These are phyloP conservation scores for Lonicera japonica DNA, from an alignment of 129 eudicot species.

Conservation along the genomic window DNA sequence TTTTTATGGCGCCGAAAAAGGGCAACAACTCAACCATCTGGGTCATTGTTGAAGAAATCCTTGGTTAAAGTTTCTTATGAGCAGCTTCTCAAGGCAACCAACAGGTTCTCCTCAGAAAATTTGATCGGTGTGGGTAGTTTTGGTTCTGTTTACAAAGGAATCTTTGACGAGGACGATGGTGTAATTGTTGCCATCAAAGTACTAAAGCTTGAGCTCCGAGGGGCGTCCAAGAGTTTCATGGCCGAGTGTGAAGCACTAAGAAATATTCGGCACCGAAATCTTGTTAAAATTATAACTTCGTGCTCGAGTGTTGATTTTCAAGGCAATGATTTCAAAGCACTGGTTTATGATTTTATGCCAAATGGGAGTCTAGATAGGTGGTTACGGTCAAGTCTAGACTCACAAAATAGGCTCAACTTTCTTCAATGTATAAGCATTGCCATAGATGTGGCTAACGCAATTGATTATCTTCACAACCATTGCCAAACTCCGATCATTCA, in stretches of 20 bases:
- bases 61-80: conserved; percentile 23
- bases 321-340: conserved; percentile 39
- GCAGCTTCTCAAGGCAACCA: conserved; percentile 37
- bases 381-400: conserved; percentile 13
- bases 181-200: conserved; percentile 37
- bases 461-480: conserved; percentile 42
- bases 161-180: conserved; percentile 9
- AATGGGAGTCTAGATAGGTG: conserved; percentile 40
- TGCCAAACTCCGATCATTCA: conserved; percentile 37
- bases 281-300: conserved; percentile 30
- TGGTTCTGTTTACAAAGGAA: conserved; percentile 37
- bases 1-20: too few relatives aligned
- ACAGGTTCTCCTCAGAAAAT: conserved; percentile 28
- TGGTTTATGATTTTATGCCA: conserved; percentile 43
- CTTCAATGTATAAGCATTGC: conserved; percentile 28
- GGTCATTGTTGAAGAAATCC: too few relatives aligned
- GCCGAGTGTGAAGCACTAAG: conserved; percentile 34
- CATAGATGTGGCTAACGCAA: conserved; percentile 43
- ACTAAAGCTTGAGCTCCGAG: conserved; percentile 26
- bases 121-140: conserved; percentile 29
- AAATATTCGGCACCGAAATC: conserved; percentile 40
- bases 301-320: conserved; percentile 34
- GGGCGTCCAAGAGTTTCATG: conserved; percentile 30
- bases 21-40: too few relatives aligned
- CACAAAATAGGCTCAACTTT: conserved; percentile 17